Conservation (phyloP, 495 filamentous ascomycete species). For the Talaromyces trachyspermus region DNA sequence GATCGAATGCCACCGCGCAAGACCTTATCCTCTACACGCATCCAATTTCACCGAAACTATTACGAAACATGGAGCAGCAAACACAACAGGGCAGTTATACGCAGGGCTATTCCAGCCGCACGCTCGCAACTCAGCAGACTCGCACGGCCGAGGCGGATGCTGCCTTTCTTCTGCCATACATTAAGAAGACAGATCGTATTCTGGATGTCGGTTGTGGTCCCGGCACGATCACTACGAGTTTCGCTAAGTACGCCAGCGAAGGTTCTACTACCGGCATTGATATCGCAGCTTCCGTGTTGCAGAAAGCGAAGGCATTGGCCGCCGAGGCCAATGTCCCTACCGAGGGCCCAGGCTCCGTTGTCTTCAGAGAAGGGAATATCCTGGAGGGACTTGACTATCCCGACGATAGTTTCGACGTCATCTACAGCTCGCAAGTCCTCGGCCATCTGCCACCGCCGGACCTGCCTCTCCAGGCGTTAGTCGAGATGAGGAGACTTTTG, state of each 20-base stretch:
- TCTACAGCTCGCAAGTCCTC: conserved; percentile 41
- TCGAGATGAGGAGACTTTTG: conserved; percentile 33
- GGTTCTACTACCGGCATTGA: conserved; percentile 33
- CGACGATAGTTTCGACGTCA: conserved; percentile 42
- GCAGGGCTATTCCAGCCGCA: conserved; percentile 24
- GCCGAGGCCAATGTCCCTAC: conserved; percentile 4
- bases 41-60: no score
- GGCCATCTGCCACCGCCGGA: conserved; percentile 27
- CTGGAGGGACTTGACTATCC: conserved; percentile 21
- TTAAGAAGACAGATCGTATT: conserved; percentile 3
- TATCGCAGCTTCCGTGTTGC: conserved; percentile 16
- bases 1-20: no score
- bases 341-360: neutral
- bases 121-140: conserved; percentile 20
- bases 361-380: conserved; percentile 11
- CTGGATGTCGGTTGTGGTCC: conserved; percentile 6
- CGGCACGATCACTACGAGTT: conserved; percentile 5
- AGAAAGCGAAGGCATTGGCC: conserved; percentile 22
- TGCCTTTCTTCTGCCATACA: conserved; percentile 10
- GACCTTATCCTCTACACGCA: no score
- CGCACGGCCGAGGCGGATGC: conserved; percentile 23
- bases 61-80: conserved; percentile 18
- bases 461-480: conserved; percentile 22
- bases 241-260: conserved; percentile 10
- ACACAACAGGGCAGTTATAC: conserved; percentile 21